A percentile compares a stretch with the other conserved stretches of the same genome.
These are phyloP conservation scores for Phytophthora fragariae DNA, from an alignment of 352 stramenopile species.

Conservation along the genomic window DNA sequence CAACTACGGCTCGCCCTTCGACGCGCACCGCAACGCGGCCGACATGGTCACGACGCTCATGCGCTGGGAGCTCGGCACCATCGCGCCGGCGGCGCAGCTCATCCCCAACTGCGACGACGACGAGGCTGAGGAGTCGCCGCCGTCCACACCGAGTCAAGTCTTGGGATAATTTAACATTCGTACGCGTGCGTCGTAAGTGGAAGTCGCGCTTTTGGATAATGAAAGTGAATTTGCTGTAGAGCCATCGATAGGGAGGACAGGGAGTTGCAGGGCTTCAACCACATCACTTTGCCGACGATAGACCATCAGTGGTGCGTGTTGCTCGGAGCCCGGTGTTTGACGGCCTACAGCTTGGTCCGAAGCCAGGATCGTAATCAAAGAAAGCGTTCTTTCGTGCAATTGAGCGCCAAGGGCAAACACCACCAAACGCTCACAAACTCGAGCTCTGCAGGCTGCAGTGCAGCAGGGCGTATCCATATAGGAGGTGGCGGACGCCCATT, in stretches of 20 bases:
- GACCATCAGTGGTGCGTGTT: slow-evolving; percentile 11
- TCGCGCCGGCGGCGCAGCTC: slow-evolving; percentile 46
- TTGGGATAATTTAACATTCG: slow-evolving; percentile 28
- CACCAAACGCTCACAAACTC: slow-evolving; percentile 25
- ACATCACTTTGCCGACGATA: slow-evolving; percentile 30
- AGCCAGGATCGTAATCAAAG: slow-evolving; percentile 35
- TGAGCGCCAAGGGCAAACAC: slow-evolving; percentile 25
- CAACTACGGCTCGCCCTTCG: slow-evolving; percentile 57
- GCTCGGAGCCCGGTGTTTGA: slow-evolving; percentile 1
- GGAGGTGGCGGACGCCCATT: not conserved
- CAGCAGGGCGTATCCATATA: not conserved
- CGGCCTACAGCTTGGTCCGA: slow-evolving; percentile 3
- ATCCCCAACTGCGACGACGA: slow-evolving; percentile 29
- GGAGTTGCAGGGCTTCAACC: slow-evolving; percentile 31
- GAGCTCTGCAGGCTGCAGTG: not conserved
- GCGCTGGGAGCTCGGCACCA: slow-evolving; percentile 57
- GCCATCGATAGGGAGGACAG: not conserved
- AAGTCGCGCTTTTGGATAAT: slow-evolving; percentile 31
- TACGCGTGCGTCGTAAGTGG: slow-evolving; percentile 11
- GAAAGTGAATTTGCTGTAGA: slow-evolving; percentile 14
- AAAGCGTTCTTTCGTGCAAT: slow-evolving; percentile 23
- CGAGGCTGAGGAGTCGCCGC: not conserved
- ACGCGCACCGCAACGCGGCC: slow-evolving; percentile 54
- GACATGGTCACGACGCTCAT: slow-evolving; percentile 59
- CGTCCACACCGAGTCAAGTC: not conserved